A percentile compares a stretch with the other conserved stretches of the same genome.
These are phyloP conservation scores for Globisporangium canariense DNA, from an alignment of 352 stramenopile species.

Conservation along the genomic window DNA sequence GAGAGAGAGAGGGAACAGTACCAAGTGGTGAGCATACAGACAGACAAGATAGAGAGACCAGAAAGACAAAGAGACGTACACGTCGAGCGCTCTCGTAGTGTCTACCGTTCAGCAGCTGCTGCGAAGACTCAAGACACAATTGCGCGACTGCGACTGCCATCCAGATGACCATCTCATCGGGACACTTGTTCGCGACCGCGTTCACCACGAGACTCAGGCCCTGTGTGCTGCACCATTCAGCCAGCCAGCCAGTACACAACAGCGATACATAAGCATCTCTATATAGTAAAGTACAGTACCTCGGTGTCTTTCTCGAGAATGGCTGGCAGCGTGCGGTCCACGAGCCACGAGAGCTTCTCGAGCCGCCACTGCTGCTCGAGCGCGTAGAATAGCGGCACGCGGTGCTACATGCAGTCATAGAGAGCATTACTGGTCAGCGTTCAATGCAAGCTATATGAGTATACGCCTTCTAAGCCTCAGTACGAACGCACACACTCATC, in stretches of 20 bases:
- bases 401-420: slow-evolving; percentile 14
- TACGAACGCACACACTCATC: slow-evolving; percentile 28
- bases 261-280: background rate
- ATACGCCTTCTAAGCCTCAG: background rate
- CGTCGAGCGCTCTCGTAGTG: slow-evolving; percentile 55
- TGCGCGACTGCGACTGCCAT: slow-evolving; percentile 50
- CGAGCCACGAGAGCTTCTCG: slow-evolving; percentile 54
- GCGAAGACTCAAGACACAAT: slow-evolving; percentile 19
- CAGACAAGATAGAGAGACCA: no score
- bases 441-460: background rate
- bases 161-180: slow-evolving; percentile 47
- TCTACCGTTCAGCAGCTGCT: slow-evolving; percentile 27
- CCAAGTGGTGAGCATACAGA: background rate
- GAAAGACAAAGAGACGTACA: slow-evolving; percentile 20
- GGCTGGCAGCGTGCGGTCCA: slow-evolving; percentile 30
- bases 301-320: slow-evolving; percentile 46
- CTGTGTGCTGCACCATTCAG: slow-evolving; percentile 8
- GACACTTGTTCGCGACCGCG: slow-evolving; percentile 35
- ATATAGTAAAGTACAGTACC: slow-evolving; percentile 12
- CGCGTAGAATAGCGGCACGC: slow-evolving; percentile 38
- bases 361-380: slow-evolving; percentile 36
- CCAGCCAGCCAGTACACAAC: background rate
- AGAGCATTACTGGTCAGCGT: background rate
- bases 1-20: background rate
- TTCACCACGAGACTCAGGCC: slow-evolving; percentile 40